A percentile compares a stretch with the other conserved stretches of the same genome.
phyloP scores from a whole-genome alignment of 371 early-diverging fungal species.

The Mucor plumbeus region DNA sequence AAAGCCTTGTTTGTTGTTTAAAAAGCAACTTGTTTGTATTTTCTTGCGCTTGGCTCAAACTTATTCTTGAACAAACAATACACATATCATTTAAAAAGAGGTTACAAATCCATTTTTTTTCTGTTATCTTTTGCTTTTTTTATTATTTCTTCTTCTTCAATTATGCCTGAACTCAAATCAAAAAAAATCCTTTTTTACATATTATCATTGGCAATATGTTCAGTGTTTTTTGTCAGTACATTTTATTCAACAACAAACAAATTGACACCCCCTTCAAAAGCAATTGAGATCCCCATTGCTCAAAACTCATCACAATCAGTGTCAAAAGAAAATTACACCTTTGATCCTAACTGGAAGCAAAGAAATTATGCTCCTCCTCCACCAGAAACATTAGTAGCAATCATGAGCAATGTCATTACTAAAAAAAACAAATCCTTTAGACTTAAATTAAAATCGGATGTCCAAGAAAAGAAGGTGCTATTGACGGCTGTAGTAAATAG shows the following conservation, averaged over 20 bases:
- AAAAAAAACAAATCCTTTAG: background rate
- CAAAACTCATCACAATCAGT: background rate
- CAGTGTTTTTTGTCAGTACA: background rate
- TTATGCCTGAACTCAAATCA: background rate
- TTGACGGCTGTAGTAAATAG: conserved; percentile 42
- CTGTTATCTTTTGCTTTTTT: background rate
- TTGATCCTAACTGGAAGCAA: background rate
- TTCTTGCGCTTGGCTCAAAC: background rate
- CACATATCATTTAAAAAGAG: background rate
- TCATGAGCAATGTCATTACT: conserved; percentile 12
- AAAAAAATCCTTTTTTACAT: background rate
- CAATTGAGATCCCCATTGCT: background rate
- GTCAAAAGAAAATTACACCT: background rate
- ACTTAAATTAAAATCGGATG: background rate
- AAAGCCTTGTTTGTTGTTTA: background rate
- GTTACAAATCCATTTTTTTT: background rate
- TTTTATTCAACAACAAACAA: background rate
- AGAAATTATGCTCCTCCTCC: conserved; percentile 7
- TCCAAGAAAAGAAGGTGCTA: conserved; percentile 15
- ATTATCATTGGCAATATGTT: background rate
- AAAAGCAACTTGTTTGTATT: no score
- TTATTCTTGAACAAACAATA: background rate
- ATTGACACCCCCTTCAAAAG: background rate
- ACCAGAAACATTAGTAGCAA: conserved; percentile 8
- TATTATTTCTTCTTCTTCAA: background rate